phyloP scores from a whole-genome alignment of 2,329 filamentous ascomycete genomes.

The Knoxdaviesia capensis region DNA sequence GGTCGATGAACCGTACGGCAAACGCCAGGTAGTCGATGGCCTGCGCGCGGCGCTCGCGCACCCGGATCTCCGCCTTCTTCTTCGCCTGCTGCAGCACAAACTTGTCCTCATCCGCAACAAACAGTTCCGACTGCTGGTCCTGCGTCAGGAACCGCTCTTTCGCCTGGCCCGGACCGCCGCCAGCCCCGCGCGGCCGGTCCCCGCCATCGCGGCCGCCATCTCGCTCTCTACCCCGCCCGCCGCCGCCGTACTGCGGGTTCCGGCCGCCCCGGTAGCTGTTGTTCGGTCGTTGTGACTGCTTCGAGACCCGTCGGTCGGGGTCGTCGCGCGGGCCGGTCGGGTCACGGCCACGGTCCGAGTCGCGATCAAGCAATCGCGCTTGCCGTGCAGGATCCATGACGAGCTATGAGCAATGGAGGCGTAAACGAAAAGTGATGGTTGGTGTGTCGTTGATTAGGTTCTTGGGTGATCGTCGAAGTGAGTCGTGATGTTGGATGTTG shows the following conservation, averaged over 20 bases:
- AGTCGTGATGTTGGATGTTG: background rate
- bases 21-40: slow-evolving; percentile 90
- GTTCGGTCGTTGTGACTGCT: slow-evolving; percentile 16
- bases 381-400: slow-evolving; percentile 33
- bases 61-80: slow-evolving; percentile 90
- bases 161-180: slow-evolving; percentile 9
- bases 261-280: background rate
- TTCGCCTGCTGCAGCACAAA: slow-evolving; percentile 95
- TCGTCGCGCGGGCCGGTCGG: slow-evolving; percentile 35
- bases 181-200: background rate
- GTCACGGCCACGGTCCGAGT: slow-evolving; percentile 23
- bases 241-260: background rate
- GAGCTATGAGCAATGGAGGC: background rate
- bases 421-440: background rate
- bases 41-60: slow-evolving; percentile 75
- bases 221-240: slow-evolving; percentile 8
- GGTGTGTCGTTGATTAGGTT: slow-evolving; percentile 11
- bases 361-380: slow-evolving; percentile 30
- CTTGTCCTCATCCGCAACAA: slow-evolving; percentile 85
- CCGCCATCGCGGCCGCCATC: background rate
- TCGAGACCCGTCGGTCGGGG: slow-evolving; percentile 33
- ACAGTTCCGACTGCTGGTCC: slow-evolving; percentile 60
- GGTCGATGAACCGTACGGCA: slow-evolving; percentile 72
- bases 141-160: slow-evolving; percentile 38
- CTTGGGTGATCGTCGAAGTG: slow-evolving; percentile 2